A percentile compares a stretch with the other conserved stretches of the same genome.
phyloP scores from a whole-genome alignment of 805 yeast genomes.

The Lachancea sp. region DNA sequence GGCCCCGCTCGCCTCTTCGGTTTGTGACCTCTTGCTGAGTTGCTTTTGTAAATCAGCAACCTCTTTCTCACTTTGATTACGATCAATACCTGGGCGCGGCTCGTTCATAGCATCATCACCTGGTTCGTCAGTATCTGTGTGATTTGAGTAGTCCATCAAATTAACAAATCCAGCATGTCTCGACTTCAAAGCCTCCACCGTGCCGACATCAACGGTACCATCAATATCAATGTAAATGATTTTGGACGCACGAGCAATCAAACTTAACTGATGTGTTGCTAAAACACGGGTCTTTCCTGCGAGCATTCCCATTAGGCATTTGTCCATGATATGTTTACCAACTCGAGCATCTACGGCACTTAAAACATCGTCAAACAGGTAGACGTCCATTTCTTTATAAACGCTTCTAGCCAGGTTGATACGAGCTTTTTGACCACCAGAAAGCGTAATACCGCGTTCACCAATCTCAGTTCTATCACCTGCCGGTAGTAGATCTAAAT shows the following conservation, averaged over 20 bases:
- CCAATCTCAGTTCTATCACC: conserved; percentile 70
- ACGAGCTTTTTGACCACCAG: conserved; percentile 76
- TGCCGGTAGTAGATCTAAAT: conserved; percentile 53
- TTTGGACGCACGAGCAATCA: conserved; percentile 55
- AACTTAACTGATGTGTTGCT: conserved; percentile 70
- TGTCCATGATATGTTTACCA: conserved; percentile 57
- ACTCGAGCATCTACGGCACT: conserved; percentile 75
- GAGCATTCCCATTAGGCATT: conserved; percentile 51
- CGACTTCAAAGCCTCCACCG: conserved; percentile 45
- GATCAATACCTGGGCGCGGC: conserved; percentile 2
- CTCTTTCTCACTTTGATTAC: conserved; percentile 11
- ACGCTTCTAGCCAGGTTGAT: conserved; percentile 64
- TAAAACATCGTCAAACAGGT: conserved; percentile 61
- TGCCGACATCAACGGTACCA: conserved; percentile 60
- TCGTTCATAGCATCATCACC: conserved; percentile 13
- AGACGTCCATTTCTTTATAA: conserved; percentile 52
- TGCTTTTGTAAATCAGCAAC: conserved; percentile 17
- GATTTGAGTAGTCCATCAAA: conserved; percentile 43
- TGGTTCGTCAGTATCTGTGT: conserved; percentile 13
- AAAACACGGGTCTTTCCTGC: conserved; percentile 51
- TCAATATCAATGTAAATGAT: conserved; percentile 56
- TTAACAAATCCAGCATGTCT: conserved; percentile 43
- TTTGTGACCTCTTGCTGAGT: conserved; percentile 15
- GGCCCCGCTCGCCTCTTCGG: conserved; percentile 11
- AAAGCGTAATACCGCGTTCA: conserved; percentile 65